phyloP scores from a whole-genome alignment of 2,329 filamentous ascomycete genomes.

The Aspergillus sp. region DNA sequence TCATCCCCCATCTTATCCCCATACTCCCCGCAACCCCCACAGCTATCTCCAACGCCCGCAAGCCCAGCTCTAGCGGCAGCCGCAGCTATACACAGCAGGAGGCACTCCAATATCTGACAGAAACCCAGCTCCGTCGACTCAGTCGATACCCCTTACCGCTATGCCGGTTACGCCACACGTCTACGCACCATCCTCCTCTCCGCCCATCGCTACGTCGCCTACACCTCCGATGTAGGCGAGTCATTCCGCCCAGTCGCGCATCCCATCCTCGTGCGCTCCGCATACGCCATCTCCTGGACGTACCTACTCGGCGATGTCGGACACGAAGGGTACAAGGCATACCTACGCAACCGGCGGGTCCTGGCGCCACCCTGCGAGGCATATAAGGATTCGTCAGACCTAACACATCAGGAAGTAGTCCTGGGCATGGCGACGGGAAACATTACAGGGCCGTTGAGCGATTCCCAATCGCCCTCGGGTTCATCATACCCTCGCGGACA shows the following conservation, averaged over 20 bases:
- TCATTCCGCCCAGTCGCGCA: slow-evolving; percentile 92
- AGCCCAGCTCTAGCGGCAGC: background rate
- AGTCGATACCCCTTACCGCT: slow-evolving; percentile 81
- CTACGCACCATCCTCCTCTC: slow-evolving; percentile 83
- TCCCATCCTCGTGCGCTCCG: slow-evolving; percentile 73
- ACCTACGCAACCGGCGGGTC: slow-evolving; percentile 77
- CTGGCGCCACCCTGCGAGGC: slow-evolving; percentile 65
- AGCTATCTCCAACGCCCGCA: background rate
- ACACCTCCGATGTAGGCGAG: slow-evolving; percentile 95
- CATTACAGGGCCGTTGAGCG: slow-evolving; percentile 19
- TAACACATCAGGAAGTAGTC: slow-evolving; percentile 31
- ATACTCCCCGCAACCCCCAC: background rate
- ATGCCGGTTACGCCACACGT: slow-evolving; percentile 87
- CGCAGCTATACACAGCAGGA: no score
- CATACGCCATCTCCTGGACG: slow-evolving; percentile 89
- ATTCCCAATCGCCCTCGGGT: background rate
- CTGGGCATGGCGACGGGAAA: slow-evolving; percentile 40
- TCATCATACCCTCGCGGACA: background rate
- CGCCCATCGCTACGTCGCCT: slow-evolving; percentile 93
- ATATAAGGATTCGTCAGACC: slow-evolving; percentile 40
- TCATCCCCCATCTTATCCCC: background rate
- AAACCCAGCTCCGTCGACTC: slow-evolving; percentile 66
- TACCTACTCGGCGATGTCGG: slow-evolving; percentile 89
- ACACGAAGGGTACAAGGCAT: slow-evolving; percentile 94
- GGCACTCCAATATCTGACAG: background rate